Evolutionary conservation across 179 eudicot species (phyloP), one percentile per base, ranked within the genome.

Genomic region (Actinidia arguta): DNA sequence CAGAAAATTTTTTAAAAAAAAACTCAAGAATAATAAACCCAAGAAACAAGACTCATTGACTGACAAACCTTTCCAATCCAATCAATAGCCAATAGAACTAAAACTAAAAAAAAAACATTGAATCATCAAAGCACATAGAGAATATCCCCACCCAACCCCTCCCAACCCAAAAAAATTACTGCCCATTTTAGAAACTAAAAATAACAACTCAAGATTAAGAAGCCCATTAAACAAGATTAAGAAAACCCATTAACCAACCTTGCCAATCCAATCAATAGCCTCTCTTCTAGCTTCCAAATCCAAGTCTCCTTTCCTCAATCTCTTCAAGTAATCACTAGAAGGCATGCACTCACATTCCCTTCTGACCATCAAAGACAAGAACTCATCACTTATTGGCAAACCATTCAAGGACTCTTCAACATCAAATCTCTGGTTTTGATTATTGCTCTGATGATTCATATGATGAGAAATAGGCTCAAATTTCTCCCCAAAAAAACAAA

Each of bases 301-400:
- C 44, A 59, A 86, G 50, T 85, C 93, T 69, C 92, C 93, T 89
- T 8, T 81, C 70, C 82, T 88, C 13, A 92, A 67, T 74, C 91
- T 90, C 20, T 80, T 80, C 81, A 91, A 80, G 55, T 92, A 92
- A 88, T 88, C 92, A 87, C 46, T 16, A 70, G 82, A 86, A 73
- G 86, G 86, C 81, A 88, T 88, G 73, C 83, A 80, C n/a, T 90
- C 84, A 52, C 55, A 79, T 85, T 94, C 97, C 47, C 77, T 91
- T 31, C 82, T 85, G 70, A 91, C 36, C 90, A 91, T 4, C 27
- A 84, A 72, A 52, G 24, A 47, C 75, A 94, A 78, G 80, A 86
- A 87, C 61, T 92, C 97, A n/a, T n/a, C n/a, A n/a, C n/a, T n/a
- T n/a, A n/a, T n/a, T n/a, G n/a, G n/a, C n/a, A n/a, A n/a, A n/a